phyloP scores from a whole-genome alignment of 148 eudicot species.

The Chenopodium suecicum region DNA sequence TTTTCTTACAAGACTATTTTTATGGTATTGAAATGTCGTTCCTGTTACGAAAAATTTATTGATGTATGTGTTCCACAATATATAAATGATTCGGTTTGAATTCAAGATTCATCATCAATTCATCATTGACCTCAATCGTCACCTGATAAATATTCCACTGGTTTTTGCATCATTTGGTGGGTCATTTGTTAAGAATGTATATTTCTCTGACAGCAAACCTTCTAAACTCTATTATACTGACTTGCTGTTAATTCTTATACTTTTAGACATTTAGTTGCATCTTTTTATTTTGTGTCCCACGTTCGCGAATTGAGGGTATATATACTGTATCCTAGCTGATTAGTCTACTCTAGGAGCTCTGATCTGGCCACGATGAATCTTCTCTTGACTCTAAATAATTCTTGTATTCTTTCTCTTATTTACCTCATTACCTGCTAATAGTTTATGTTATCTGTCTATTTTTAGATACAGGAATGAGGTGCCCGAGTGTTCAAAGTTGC shows the following conservation, averaged over 20 bases:
- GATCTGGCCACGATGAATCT: not conserved
- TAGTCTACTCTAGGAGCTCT: not conserved
- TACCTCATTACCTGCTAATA: not conserved
- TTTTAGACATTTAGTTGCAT: not conserved
- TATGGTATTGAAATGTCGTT: not conserved
- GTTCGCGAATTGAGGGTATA: not conserved
- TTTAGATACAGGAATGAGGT: constrained; percentile 10
- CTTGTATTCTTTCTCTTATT: not conserved
- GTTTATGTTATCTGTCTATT: not conserved
- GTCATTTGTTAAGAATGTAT: not conserved
- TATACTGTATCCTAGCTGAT: not conserved
- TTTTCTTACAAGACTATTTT: not conserved
- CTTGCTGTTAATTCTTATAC: not conserved
- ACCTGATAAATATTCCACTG: not conserved
- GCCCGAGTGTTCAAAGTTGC: not conserved
- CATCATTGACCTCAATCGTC: not conserved
- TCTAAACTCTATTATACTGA: not conserved
- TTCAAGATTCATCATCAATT: not conserved
- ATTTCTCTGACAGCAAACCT: not conserved
- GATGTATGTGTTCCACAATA: not conserved
- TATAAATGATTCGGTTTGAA: not conserved
- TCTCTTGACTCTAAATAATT: not conserved
- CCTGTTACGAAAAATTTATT: not conserved
- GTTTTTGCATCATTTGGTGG: not conserved
- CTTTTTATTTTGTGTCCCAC: not conserved